Evolutionary conservation across 768 basidiomycete species (phyloP).

Genomic region (Pleurotus sapidus): DNA sequence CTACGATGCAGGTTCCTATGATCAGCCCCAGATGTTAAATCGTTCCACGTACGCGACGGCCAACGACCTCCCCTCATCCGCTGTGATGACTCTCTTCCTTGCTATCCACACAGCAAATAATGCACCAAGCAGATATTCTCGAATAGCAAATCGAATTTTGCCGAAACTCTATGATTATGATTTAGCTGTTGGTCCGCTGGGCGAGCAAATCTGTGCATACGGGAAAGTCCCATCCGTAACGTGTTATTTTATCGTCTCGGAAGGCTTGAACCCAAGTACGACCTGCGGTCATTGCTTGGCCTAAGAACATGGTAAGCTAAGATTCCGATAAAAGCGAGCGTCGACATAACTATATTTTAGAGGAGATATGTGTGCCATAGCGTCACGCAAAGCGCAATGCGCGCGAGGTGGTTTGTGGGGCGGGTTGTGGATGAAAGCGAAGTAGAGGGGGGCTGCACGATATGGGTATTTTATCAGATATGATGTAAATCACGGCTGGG

Average conservation of each 20-base stretch:
- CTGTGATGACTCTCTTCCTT: constrained; percentile 1
- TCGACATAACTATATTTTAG: not conserved
- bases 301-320: not conserved
- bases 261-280: constrained; percentile 5
- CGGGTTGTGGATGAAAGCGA: no score
- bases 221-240: not conserved
- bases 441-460: no score
- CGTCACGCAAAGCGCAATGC: no score
- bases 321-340: not conserved
- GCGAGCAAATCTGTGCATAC: not conserved
- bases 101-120: constrained; percentile 2
- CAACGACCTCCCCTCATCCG: constrained; percentile 1
- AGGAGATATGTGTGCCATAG: not conserved
- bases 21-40: no score
- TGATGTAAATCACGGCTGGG: no score
- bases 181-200: not conserved
- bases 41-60: not conserved
- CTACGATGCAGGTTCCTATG: not conserved
- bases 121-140: constrained; percentile 2
- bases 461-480: no score
- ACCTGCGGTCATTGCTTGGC: constrained; percentile 1
- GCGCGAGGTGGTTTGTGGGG: no score
- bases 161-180: not conserved
- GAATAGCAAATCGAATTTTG: not conserved
- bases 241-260: not conserved